phyloP scores from a whole-genome alignment of 345 rosid species.

The Boechera stricta region DNA sequence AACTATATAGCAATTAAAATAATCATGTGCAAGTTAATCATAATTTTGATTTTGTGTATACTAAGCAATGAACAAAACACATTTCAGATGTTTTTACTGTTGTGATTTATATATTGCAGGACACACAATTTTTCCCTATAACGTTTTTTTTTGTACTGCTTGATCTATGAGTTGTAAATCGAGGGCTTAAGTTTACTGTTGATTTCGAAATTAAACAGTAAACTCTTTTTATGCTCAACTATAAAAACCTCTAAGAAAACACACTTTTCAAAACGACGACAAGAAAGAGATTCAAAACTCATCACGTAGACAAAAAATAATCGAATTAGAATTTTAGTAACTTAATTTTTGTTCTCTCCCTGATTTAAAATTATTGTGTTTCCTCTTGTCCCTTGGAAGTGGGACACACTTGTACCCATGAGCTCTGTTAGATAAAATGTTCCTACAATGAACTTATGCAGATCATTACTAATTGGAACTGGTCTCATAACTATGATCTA shows the following conservation, averaged over 20 bases:
- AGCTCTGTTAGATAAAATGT: background rate
- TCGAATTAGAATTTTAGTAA: background rate
- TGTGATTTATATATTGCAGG: background rate
- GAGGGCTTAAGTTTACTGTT: background rate
- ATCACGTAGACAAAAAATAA: conserved; percentile 4
- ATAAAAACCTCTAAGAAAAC: background rate
- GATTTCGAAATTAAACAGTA: background rate
- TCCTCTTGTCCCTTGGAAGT: conserved; percentile 23
- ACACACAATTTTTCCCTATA: background rate
- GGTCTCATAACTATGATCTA: conserved; percentile 14
- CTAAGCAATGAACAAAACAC: background rate
- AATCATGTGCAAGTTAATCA: background rate
- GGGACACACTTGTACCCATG: conserved; percentile 22
- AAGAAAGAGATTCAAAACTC: conserved; percentile 10
- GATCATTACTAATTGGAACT: conserved; percentile 19
- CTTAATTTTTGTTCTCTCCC: background rate
- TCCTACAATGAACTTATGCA: conserved; percentile 23
- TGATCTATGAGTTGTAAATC: background rate
- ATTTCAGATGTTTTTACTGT: background rate
- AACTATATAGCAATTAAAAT: background rate
- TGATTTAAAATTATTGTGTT: conserved; percentile 10
- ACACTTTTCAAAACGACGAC: background rate
- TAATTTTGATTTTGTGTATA: background rate
- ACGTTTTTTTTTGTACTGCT: background rate
- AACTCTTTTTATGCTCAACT: background rate